Conservation (phyloP, 345 rosid species). For the Euphorbia tirucalli region DNA sequence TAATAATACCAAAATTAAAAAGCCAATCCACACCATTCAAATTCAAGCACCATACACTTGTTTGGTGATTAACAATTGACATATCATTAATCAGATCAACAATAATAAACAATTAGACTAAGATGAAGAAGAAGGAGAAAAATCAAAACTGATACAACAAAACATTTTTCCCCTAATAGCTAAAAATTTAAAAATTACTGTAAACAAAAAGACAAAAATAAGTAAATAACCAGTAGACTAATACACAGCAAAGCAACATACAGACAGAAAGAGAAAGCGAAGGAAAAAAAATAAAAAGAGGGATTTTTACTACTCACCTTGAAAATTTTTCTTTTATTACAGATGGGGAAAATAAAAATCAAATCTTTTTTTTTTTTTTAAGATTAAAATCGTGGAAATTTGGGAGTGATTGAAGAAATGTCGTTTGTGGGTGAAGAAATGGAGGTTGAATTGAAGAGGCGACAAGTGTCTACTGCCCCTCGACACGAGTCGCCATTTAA, state of each 20-base stretch:
- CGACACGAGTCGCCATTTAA: constrained; percentile 71
- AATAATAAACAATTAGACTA: not conserved
- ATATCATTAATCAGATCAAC: not conserved
- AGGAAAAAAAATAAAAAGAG: not conserved
- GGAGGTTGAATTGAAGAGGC: constrained; percentile 37
- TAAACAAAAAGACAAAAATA: not conserved
- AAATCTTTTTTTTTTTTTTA: not conserved
- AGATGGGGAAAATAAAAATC: not conserved
- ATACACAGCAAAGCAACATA: too few species aligned
- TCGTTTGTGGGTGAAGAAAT: constrained; percentile 23
- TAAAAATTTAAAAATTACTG: not conserved
- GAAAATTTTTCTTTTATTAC: not conserved
- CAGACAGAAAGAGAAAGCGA: not conserved
- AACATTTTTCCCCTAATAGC: not conserved
- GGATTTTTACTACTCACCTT: constrained; percentile 28
- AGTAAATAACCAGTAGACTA: not conserved
- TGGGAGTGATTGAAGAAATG: constrained; percentile 20
- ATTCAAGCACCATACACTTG: not conserved
- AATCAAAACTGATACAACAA: not conserved
- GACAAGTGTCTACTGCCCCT: constrained; percentile 78
- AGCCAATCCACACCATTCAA: not conserved
- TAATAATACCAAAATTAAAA: too few species aligned
- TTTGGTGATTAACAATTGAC: not conserved
- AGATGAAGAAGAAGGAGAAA: too few species aligned
- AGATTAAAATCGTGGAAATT: constrained; percentile 11